phyloP scores from a whole-genome alignment of 192 early-diverging fungal genomes.

The Linnemannia schmuckeri region DNA sequence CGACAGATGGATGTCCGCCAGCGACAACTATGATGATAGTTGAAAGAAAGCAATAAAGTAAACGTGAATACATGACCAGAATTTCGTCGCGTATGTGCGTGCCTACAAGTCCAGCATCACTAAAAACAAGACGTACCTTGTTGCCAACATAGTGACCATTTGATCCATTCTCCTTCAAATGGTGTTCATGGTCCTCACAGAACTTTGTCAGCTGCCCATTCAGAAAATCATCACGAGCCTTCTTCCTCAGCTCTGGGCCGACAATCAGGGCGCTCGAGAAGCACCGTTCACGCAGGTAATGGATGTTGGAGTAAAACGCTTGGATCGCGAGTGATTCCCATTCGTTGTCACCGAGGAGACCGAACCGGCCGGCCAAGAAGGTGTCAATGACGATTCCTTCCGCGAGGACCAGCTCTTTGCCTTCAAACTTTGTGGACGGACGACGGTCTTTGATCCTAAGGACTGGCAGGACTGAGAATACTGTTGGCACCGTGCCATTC shows the following conservation, averaged over 20 bases:
- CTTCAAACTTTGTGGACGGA: background rate
- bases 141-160: conserved; percentile 51
- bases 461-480: conserved; percentile 34
- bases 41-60: background rate
- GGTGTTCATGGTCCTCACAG: conserved; percentile 41
- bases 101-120: background rate
- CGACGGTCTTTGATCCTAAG: conserved; percentile 16
- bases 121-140: conserved; percentile 12
- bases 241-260: background rate
- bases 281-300: conserved; percentile 28
- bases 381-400: conserved; percentile 39
- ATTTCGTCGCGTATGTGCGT: background rate
- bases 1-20: conserved; percentile 35
- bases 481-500: background rate
- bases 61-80: background rate
- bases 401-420: conserved; percentile 23
- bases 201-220: conserved; percentile 11
- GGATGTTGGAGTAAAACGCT: conserved; percentile 28
- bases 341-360: conserved; percentile 39
- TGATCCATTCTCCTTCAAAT: conserved; percentile 34
- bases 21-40: background rate
- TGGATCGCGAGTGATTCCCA: conserved; percentile 27
- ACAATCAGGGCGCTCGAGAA: background rate
- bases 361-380: conserved; percentile 30
- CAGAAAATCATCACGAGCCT: conserved; percentile 3